Evolutionary conservation across 2,329 filamentous ascomycete genomes (phyloP), one percentile per base, ranked within the genome.

Genomic region (Apiospora phragmitis): DNA sequence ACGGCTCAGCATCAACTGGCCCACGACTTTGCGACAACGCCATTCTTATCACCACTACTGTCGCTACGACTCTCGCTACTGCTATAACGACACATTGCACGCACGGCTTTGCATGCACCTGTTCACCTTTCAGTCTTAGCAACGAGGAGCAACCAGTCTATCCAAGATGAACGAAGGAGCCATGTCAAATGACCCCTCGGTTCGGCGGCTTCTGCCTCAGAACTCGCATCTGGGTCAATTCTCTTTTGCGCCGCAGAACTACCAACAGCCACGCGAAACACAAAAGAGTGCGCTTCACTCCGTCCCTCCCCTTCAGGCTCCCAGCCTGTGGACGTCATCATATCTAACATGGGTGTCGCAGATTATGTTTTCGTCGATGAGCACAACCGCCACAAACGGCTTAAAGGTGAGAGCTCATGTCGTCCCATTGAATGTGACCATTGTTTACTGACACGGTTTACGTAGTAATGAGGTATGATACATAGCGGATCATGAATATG

Each of bases 331-430:
- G 32, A 49, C 42, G 41, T 67, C 51, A 70, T 70, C n/a, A n/a
- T n/a, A 70, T 70, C 74, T 75, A 71, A 75, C 73, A 24, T 69
- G 49, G 41, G 70, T 41, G 65, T 38, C 38, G 69, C 79, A 97
- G 95, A 98, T 81, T 98, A 98, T 93, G 96, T 98, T 77, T 98
- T 98, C 80, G 96, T 98, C 71, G 95, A 98, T 82, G 95, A 98
- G 82, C 96, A 98, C 83, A 98, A 98, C 85, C 92, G 96, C 74
- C 96, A 98, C 83, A 98, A 98, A 84, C 90, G 95, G 77, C 85
- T 98, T 73, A 98, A 98, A 88, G 94, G 94, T 96, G 89, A 76
- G 82, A 42, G 55, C 66, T 32, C 68, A 42, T 65, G 35, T 55
- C 32, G 16, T 59, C 72, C 42, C 68, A 51, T 70, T 45, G 32